Conservation (phyloP, 139 green algal genomes). For the Micromonas commoda region DNA sequence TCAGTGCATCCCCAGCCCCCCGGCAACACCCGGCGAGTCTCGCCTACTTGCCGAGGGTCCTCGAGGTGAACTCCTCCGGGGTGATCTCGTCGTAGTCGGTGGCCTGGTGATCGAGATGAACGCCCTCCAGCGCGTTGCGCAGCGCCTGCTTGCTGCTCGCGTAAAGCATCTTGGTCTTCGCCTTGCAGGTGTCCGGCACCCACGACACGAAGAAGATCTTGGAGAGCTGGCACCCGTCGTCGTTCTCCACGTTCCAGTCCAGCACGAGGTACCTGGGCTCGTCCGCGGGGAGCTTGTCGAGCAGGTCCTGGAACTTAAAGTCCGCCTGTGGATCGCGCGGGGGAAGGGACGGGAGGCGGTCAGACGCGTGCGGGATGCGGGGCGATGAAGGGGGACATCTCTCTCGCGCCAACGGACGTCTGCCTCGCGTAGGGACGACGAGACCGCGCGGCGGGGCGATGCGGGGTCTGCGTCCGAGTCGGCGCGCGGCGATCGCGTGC, state of each 20-base stretch:
- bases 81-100: conserved; percentile 31
- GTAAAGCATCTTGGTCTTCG: conserved; percentile 40
- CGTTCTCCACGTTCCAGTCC: conserved; percentile 25
- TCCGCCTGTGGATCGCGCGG: not conserved
- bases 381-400: no score
- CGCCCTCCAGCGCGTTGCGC: conserved; percentile 6
- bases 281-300: conserved; percentile 20
- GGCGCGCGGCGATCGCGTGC: no score
- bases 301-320: not conserved
- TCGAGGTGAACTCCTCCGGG: not conserved
- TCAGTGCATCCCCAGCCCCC: no score
- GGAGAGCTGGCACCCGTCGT: conserved; percentile 30
- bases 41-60: not conserved
- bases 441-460: no score
- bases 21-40: no score
- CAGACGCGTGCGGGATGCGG: no score
- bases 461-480: no score
- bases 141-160: conserved; percentile 28
- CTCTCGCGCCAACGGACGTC: no score
- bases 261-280: conserved; percentile 31
- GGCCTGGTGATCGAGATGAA: conserved; percentile 31
- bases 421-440: no score
- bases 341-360: no score
- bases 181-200: conserved; percentile 29
- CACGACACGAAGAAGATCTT: conserved; percentile 39